Evolutionary conservation across 257 asterid genomes (phyloP).

Genomic region (Solanum habrochaites): DNA sequence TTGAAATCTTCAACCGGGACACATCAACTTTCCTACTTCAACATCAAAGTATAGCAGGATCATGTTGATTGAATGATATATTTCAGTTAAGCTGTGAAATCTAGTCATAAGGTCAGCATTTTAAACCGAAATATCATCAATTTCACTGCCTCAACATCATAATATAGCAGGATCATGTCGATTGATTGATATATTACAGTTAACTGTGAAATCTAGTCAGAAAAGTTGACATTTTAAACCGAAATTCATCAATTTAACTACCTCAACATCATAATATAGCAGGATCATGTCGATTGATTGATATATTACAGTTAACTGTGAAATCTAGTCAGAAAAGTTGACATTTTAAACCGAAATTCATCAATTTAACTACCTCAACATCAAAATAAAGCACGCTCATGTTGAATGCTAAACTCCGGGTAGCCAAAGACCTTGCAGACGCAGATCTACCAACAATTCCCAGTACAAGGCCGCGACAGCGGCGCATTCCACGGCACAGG

Average conservation of each 20-base stretch:
- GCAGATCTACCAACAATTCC: constrained; percentile 97
- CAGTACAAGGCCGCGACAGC: constrained; percentile 70
- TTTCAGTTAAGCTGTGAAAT: not conserved
- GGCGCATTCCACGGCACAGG: constrained; percentile 86
- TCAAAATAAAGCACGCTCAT: constrained; percentile 95
- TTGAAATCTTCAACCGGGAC: not conserved
- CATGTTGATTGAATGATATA: constrained; percentile 22
- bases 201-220: not conserved
- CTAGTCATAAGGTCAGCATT: not conserved
- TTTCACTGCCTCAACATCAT: constrained; percentile 44
- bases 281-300: constrained; percentile 44
- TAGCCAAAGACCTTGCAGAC: constrained; percentile 81
- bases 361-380: constrained; percentile 35
- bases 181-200: not conserved
- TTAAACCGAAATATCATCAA: not conserved
- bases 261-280: constrained; percentile 61
- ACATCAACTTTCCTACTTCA: constrained; percentile 26
- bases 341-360: not conserved
- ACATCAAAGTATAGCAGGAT: constrained; percentile 76
- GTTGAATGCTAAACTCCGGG: constrained; percentile 86
- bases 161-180: constrained; percentile 74
- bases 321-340: not conserved
- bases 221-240: not conserved
- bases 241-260: constrained; percentile 5
- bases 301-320: not conserved